phyloP scores from a whole-genome alignment of 2,329 filamentous ascomycete species.

The Paecilomyces formosus region DNA sequence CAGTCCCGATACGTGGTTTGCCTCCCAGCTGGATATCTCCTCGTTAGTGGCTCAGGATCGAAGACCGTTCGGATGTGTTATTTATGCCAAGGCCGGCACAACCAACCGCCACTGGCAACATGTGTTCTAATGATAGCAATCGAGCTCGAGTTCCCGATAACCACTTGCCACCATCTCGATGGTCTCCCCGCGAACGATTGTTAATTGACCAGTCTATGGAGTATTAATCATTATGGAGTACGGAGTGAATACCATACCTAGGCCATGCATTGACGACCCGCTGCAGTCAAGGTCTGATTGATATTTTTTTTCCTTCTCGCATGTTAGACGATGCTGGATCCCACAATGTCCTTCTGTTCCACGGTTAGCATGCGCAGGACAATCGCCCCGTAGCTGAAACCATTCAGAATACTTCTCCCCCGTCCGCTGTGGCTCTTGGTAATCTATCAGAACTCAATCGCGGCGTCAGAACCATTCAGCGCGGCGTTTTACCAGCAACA shows the following conservation, averaged over 20 bases:
- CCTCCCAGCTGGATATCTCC: not conserved
- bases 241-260: too few relatives aligned
- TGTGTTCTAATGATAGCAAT: not conserved
- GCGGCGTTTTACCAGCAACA: not conserved
- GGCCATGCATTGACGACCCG: not conserved
- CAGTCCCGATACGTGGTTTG: not conserved
- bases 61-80: not conserved
- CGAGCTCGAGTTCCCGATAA: not conserved
- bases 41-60: not conserved
- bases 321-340: not conserved
- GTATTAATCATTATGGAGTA: too few relatives aligned
- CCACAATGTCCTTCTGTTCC: not conserved
- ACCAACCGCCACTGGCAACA: not conserved
- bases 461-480: not conserved
- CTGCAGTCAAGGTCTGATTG: not conserved
- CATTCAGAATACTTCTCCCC: not conserved
- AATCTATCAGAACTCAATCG: not conserved
- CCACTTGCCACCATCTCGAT: not conserved
- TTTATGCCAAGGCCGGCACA: not conserved
- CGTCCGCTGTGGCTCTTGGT: not conserved
- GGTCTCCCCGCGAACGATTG: not conserved
- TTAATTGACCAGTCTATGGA: too few relatives aligned
- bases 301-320: too few relatives aligned
- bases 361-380: not conserved
- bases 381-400: not conserved